These are phyloP conservation scores for Tylopilus balloui DNA, from an alignment of 768 basidiomycete genomes.

Conservation along the genomic window DNA sequence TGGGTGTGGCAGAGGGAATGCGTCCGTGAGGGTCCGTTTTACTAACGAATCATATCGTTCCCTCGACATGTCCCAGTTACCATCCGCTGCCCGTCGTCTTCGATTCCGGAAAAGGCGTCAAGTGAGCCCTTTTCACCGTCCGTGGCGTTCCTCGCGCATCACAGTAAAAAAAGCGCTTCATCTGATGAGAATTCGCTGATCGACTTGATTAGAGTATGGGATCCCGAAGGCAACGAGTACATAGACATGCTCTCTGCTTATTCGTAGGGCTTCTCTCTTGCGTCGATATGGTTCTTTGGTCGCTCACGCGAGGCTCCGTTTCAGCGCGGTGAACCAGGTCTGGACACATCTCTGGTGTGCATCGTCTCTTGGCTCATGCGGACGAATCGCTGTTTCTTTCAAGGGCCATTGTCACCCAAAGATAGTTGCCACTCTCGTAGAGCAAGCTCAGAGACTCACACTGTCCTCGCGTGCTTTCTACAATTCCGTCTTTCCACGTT, in stretches of 20 bases:
- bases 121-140: constrained; percentile 59
- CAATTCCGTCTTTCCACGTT: constrained; percentile 86
- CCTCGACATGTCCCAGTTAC: constrained; percentile 64
- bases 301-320: constrained; percentile 2
- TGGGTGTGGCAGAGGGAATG: constrained; percentile 6
- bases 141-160: constrained; percentile 2
- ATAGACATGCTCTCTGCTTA: constrained; percentile 98
- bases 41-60: constrained; percentile 36
- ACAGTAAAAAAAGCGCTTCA: too few relatives aligned
- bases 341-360: constrained; percentile 17
- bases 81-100: constrained; percentile 95
- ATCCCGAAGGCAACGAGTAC: constrained; percentile 92
- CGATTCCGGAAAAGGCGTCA: constrained; percentile 83
- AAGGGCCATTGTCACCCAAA: constrained; percentile 89
- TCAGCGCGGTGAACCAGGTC: constrained; percentile 84
- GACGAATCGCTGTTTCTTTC: too few relatives aligned
- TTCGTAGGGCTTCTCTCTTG: constrained; percentile 54
- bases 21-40: constrained; percentile 11
- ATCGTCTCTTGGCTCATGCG: constrained; percentile 12
- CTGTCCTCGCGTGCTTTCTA: constrained; percentile 96
- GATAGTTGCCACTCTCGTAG: constrained; percentile 74
- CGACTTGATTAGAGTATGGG: constrained; percentile 63
- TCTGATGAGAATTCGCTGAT: constrained; percentile 5
- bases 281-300: background rate
- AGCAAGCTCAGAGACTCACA: constrained; percentile 86